These are phyloP conservation scores for Tritrichomonas foetus DNA, from an alignment of 208 protist species.

Conservation along the genomic window DNA sequence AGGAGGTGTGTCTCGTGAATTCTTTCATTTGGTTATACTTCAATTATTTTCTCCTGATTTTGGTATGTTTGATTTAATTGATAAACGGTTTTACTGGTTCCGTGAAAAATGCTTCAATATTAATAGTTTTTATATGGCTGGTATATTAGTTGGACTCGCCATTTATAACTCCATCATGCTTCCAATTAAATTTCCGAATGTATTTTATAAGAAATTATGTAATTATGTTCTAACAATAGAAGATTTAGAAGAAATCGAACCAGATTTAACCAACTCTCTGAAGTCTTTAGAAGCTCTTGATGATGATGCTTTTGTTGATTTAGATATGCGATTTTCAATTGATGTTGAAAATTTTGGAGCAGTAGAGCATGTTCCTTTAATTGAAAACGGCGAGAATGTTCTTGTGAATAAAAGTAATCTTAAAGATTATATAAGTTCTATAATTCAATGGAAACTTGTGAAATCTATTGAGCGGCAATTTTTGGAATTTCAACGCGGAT, in stretches of 20 bases:
- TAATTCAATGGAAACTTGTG: slow-evolving; percentile 44
- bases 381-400: slow-evolving; percentile 40
- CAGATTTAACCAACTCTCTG: not conserved
- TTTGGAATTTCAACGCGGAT: slow-evolving; percentile 50
- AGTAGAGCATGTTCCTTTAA: slow-evolving; percentile 43
- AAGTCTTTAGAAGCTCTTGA: not conserved
- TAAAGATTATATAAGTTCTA: slow-evolving; percentile 48
- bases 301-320: slow-evolving; percentile 47
- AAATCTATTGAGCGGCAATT: slow-evolving; percentile 57
- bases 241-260: slow-evolving; percentile 47
- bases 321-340: slow-evolving; percentile 45
- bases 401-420: slow-evolving; percentile 51
- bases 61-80: slow-evolving; percentile 71
- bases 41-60: slow-evolving; percentile 77
- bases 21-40: slow-evolving; percentile 79
- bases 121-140: slow-evolving; percentile 45
- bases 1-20: slow-evolving; percentile 84
- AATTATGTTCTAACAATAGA: slow-evolving; percentile 10
- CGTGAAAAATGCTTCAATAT: slow-evolving; percentile 51
- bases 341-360: slow-evolving; percentile 47
- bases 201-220: slow-evolving; percentile 47
- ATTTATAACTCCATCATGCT: slow-evolving; percentile 84
- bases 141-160: slow-evolving; percentile 70
- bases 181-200: slow-evolving; percentile 73
- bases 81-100: slow-evolving; percentile 67